A percentile compares a stretch with the other conserved stretches of the same genome.
Conservation (phyloP, 306 rosid genomes). For the Trifolium subterraneum region DNA sequence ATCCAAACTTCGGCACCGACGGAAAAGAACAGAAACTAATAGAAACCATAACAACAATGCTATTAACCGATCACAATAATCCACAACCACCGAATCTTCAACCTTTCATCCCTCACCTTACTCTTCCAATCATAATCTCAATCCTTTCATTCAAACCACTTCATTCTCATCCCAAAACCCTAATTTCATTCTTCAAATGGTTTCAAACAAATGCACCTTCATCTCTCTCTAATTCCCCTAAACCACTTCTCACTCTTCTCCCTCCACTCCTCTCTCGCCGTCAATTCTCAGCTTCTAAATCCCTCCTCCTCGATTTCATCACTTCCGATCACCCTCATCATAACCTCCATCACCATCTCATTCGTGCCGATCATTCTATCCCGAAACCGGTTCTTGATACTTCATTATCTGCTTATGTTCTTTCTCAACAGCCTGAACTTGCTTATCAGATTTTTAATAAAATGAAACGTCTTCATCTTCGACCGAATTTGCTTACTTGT, state of each 20-base stretch:
- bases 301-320: constrained; percentile 69
- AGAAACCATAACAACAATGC: constrained; percentile 1
- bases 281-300: constrained; percentile 68
- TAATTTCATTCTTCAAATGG: constrained; percentile 68
- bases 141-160: constrained; percentile 60
- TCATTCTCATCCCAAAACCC: constrained; percentile 50
- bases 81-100: not conserved
- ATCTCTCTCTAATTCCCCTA: constrained; percentile 52
- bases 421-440: constrained; percentile 55
- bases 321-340: constrained; percentile 61
- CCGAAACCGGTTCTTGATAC: constrained; percentile 68
- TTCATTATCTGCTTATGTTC: constrained; percentile 73
- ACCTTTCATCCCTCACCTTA: constrained; percentile 53
- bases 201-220: constrained; percentile 57
- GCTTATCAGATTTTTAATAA: constrained; percentile 65
- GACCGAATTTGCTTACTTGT: constrained; percentile 72
- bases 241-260: constrained; percentile 65
- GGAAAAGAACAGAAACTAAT: not conserved
- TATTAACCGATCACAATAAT: not conserved
- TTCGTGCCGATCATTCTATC: constrained; percentile 45
- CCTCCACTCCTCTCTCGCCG: constrained; percentile 63
- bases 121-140: constrained; percentile 55
- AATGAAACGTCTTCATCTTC: constrained; percentile 60
- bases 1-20: not conserved
- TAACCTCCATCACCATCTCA: constrained; percentile 57